Percentiles rank a stretch among this genome's conserved stretches.
Conservation (phyloP, 1,284 basidiomycete species). For the Rhodotorula mucilaginosa region DNA sequence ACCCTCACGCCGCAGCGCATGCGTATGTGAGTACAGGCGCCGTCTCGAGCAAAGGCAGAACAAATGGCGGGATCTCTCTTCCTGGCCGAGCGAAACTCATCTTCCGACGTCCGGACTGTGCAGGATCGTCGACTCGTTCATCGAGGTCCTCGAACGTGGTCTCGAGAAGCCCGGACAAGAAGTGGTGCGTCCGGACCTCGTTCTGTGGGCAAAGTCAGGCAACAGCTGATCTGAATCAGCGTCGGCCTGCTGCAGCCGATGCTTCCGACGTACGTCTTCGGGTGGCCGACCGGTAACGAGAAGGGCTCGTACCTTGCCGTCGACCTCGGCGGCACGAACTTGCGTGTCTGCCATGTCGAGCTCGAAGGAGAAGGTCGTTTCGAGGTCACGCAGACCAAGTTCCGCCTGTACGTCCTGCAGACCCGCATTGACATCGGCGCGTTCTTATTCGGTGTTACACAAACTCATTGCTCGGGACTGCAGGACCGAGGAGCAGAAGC, state of each 20-base stretch:
- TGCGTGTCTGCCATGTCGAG: conserved; percentile 94
- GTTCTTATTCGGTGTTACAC: too few species aligned
- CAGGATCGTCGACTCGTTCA: conserved; percentile 88
- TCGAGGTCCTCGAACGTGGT: conserved; percentile 84
- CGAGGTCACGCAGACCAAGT: conserved; percentile 96
- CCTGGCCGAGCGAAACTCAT: not conserved
- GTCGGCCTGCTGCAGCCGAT: conserved; percentile 45
- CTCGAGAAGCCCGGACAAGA: conserved; percentile 78
- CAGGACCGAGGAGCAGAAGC: conserved; percentile 90
- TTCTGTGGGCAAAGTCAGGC: too few species aligned
- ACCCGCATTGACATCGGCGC: too few species aligned
- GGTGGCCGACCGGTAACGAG: conserved; percentile 90
- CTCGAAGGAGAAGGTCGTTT: conserved; percentile 90
- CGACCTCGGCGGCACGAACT: conserved; percentile 94
- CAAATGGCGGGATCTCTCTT: not conserved
- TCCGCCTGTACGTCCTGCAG: conserved; percentile 60
- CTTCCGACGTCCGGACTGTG: not conserved
- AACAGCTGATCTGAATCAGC: not conserved
- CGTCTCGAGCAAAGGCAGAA: not conserved
- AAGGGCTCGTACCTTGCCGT: conserved; percentile 86
- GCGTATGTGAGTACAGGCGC: conserved; percentile 60
- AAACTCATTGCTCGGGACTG: not conserved
- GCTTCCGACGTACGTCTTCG: conserved; percentile 92
- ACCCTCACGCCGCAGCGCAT: conserved; percentile 86
- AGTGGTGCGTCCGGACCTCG: conserved; percentile 65